Percentiles rank a stretch among this genome's conserved stretches.
Conservation (phyloP, 2,329 filamentous ascomycete genomes). For the Dactylonectria macrodidyma region DNA sequence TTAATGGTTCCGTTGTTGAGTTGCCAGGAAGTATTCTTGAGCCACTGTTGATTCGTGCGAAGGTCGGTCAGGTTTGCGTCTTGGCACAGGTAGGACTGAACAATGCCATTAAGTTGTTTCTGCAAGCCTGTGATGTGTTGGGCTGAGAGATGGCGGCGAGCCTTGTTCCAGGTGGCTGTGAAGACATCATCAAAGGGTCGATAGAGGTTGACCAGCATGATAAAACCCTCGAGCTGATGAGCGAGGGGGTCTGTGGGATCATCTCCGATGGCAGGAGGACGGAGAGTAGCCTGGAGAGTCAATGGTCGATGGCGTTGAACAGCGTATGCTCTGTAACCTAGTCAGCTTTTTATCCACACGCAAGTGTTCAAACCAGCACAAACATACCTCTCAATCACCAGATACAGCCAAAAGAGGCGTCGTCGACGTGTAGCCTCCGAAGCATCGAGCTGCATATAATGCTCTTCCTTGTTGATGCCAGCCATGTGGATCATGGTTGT, state of each 20-base stretch:
- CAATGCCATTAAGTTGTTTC: conserved; percentile 72
- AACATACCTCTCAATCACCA: conserved; percentile 76
- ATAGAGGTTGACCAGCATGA: conserved; percentile 75
- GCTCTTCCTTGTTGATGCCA: conserved; percentile 74
- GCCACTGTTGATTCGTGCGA: conserved; percentile 74
- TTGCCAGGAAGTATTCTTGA: conserved; percentile 76
- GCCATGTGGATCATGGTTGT: conserved; percentile 77
- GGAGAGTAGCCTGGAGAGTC: conserved; percentile 78
- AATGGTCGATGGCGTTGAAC: conserved; percentile 79
- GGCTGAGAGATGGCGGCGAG: conserved; percentile 68
- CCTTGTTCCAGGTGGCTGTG: conserved; percentile 77
- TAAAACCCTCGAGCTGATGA: conserved; percentile 69
- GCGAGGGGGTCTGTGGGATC: conserved; percentile 70
- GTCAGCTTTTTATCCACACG: conserved; percentile 23
- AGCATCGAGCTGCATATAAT: conserved; percentile 71
- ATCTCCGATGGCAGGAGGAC: conserved; percentile 73
- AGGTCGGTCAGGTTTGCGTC: conserved; percentile 71
- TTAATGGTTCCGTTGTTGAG: conserved; percentile 67
- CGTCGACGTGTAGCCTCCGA: conserved; percentile 75
- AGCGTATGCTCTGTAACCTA: conserved; percentile 71
- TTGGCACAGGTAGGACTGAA: conserved; percentile 66
- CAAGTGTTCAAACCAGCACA: conserved; percentile 35
- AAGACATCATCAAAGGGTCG: conserved; percentile 77
- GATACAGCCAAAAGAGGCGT: conserved; percentile 81
- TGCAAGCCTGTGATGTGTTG: conserved; percentile 72